These are phyloP conservation scores for Spongospora subterranea DNA, from an alignment of 208 protist genomes.

Conservation along the genomic window DNA sequence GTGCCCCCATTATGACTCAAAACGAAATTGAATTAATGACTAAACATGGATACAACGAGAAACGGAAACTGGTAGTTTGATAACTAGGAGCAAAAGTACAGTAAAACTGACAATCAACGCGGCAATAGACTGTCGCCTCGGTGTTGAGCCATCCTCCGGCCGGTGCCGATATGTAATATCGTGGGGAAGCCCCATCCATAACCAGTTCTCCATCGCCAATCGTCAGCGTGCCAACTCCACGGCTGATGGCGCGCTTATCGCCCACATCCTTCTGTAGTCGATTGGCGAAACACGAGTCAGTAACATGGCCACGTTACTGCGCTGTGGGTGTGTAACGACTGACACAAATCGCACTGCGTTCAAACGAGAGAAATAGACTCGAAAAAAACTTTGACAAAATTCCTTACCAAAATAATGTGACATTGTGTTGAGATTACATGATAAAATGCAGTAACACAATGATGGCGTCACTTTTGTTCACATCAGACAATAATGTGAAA, in stretches of 20 bases:
- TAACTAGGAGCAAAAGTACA: no score
- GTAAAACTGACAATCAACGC: background rate
- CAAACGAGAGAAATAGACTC: no score
- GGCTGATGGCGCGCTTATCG: background rate
- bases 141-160: conserved; percentile 4
- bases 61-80: no score
- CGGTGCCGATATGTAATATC: background rate
- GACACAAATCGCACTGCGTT: no score
- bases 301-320: no score
- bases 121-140: background rate
- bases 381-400: no score
- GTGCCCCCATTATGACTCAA: no score
- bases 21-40: no score
- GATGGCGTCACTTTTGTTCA: background rate
- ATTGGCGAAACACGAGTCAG: no score
- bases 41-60: no score
- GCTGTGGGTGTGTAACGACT: no score
- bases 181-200: background rate
- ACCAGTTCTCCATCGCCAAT: conserved; percentile 38
- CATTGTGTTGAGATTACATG: background rate
- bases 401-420: background rate
- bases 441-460: background rate
- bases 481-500: no score
- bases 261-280: background rate
- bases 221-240: background rate